These are phyloP conservation scores for Scheffersomyces segobiensis DNA, from an alignment of 1,139 yeast genomes.

Conservation along the genomic window DNA sequence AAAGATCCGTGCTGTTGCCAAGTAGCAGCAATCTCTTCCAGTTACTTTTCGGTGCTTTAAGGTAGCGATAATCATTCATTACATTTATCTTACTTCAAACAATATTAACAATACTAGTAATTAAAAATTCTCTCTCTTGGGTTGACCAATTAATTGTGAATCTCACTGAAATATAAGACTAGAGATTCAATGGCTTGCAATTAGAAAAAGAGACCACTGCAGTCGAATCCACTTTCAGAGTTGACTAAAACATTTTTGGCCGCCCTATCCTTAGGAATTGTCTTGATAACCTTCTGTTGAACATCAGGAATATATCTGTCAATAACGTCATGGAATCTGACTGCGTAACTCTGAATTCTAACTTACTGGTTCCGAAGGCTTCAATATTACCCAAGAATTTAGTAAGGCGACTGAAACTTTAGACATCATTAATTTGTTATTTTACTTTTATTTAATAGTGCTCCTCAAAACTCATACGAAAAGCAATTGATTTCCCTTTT, in stretches of 20 bases:
- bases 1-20: too few relatives aligned
- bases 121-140: slow-evolving; percentile 38
- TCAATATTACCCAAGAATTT: slow-evolving; percentile 50
- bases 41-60: too few relatives aligned
- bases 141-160: slow-evolving; percentile 53
- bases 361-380: slow-evolving; percentile 47
- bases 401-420: slow-evolving; percentile 38
- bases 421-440: neutral
- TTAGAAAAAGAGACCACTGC: slow-evolving; percentile 25
- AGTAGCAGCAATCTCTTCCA: too few relatives aligned
- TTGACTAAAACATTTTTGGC: slow-evolving; percentile 28
- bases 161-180: slow-evolving; percentile 22
- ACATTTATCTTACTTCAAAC: too few relatives aligned
- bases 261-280: slow-evolving; percentile 30
- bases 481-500: too few relatives aligned
- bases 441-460: too few relatives aligned
- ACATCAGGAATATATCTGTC: slow-evolving; percentile 44
- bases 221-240: slow-evolving; percentile 30
- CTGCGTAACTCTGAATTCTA: slow-evolving; percentile 42
- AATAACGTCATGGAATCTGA: slow-evolving; percentile 40
- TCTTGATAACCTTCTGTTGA: slow-evolving; percentile 27
- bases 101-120: too few relatives aligned
- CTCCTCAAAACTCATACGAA: too few relatives aligned
- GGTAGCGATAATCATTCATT: too few relatives aligned
- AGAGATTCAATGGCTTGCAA: slow-evolving; percentile 31